Base-by-base conservation (phyloP, 768 basidiomycete genomes). In the Mycena olivaceomarginata region DNA sequence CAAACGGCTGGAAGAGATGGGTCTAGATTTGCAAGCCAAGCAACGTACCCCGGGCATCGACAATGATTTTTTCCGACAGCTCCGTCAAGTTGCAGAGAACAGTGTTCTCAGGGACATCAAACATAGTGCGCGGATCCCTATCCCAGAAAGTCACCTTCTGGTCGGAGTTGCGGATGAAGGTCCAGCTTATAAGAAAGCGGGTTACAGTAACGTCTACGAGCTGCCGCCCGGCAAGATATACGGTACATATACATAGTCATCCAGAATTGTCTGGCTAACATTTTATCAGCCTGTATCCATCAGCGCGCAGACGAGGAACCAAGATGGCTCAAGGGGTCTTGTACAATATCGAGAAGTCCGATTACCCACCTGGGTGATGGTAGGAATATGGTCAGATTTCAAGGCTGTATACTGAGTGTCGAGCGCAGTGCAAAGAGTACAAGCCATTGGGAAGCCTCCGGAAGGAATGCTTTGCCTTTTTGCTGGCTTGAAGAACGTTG, bases 81-180 rank as follows among this genome's bases (percentile, higher is more conserved):
- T 94, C 25, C 88, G 94, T n/a, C 85, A 91, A 48, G 91, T 92
- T 45, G 90, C 93, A 0, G 91, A 92, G 84, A 91, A 90, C 62
- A 91, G 92, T 76, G 90, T 94, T 13, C 84, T 97, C 53, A 90
- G 95, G 7, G 92, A 92, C 56, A 91, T 97, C 80, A 97, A 97
- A 80, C 92, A 95, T 79, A 86, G 89, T 51, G 96, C 96, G 0
- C 89, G 95, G 11, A 94, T 97, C 39, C 91, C 89, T 5, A 89
- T 97, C 12, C 93, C 93, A 0, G 85, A 92, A 0, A 93, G 93
- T 75, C 92, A 92, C 74, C 87, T 93, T 39, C 88, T 97, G 1
- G 94, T 96, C 13, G 96, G 97, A 1, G 90, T 97, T 11, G 94
- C 95, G 4, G 96, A 97, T 80, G 95, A 97, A 84, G 95, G 95